phyloP scores from a whole-genome alignment of 768 basidiomycete genomes.

The Imleria badia region DNA sequence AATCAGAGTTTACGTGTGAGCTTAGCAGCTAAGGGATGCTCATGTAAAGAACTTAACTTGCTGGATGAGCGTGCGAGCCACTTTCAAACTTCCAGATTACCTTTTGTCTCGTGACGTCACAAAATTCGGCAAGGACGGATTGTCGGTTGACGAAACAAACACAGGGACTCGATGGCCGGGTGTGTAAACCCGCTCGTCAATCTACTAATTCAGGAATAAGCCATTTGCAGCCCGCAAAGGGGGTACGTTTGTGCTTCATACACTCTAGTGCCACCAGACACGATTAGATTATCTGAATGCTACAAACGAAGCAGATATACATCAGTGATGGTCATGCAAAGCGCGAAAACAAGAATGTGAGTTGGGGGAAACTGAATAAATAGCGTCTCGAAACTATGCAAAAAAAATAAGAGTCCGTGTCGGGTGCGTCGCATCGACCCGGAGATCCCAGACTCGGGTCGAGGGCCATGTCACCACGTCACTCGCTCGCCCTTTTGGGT shows the following conservation, averaged over 20 bases:
- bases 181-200: neutral
- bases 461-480: neutral
- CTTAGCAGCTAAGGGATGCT: neutral
- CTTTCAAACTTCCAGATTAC: too few species aligned
- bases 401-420: conserved; percentile 1
- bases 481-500: too few species aligned
- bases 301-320: conserved; percentile 20
- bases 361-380: conserved; percentile 14
- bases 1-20: neutral
- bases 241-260: too few species aligned
- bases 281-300: conserved; percentile 14
- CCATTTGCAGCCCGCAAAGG: too few species aligned
- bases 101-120: neutral
- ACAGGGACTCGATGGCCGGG: neutral
- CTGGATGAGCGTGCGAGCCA: neutral
- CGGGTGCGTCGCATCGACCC: neutral
- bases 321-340: conserved; percentile 6
- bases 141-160: neutral
- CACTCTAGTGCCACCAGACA: too few species aligned
- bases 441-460: neutral
- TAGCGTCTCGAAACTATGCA: conserved; percentile 3
- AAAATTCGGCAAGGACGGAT: neutral
- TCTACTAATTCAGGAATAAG: too few species aligned
- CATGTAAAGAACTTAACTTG: neutral
- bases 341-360: neutral